Percentiles rank a stretch among this genome's conserved stretches.
Conservation (phyloP, 1,139 yeast species). For the Lodderomyces elongisporus region DNA sequence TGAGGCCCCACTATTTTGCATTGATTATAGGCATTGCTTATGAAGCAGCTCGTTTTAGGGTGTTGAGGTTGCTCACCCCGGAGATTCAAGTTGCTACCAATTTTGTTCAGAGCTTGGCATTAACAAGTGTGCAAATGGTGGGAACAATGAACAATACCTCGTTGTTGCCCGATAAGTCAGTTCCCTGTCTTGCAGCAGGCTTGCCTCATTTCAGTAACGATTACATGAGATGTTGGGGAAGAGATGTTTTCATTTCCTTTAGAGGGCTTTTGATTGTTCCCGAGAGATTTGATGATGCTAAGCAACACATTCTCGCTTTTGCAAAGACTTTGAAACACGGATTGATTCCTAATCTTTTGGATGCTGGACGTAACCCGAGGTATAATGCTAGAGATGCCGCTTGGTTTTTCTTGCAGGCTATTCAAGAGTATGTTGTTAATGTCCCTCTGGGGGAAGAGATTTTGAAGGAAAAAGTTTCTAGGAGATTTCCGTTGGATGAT, state of each 20-base stretch:
- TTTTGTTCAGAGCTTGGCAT: conserved; percentile 73
- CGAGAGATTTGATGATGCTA: conserved; percentile 77
- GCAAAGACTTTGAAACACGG: conserved; percentile 95
- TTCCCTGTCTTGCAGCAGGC: conserved; percentile 90
- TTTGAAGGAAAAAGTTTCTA: conserved; percentile 63
- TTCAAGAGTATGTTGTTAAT: conserved; percentile 70
- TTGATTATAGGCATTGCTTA: conserved; percentile 75
- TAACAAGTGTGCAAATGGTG: conserved; percentile 85
- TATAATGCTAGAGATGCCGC: conserved; percentile 96
- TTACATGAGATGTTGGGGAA: conserved; percentile 98
- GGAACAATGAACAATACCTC: conserved; percentile 75
- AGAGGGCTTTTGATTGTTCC: conserved; percentile 78
- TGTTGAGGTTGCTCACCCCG: conserved; percentile 51
- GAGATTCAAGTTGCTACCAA: conserved; percentile 55
- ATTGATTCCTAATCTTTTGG: conserved; percentile 84
- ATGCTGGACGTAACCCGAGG: conserved; percentile 90
- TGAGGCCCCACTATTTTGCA: conserved; percentile 85
- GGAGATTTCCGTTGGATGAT: conserved; percentile 91
- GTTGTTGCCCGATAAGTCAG: conserved; percentile 55
- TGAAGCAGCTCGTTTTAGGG: conserved; percentile 69
- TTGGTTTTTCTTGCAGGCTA: conserved; percentile 86
- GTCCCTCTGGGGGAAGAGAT: conserved; percentile 70
- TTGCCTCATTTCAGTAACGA: conserved; percentile 88
- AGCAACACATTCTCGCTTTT: conserved; percentile 74
- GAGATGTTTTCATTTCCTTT: conserved; percentile 86